phyloP scores from a whole-genome alignment of 345 rosid genomes.

The Linum usitatissimum region DNA sequence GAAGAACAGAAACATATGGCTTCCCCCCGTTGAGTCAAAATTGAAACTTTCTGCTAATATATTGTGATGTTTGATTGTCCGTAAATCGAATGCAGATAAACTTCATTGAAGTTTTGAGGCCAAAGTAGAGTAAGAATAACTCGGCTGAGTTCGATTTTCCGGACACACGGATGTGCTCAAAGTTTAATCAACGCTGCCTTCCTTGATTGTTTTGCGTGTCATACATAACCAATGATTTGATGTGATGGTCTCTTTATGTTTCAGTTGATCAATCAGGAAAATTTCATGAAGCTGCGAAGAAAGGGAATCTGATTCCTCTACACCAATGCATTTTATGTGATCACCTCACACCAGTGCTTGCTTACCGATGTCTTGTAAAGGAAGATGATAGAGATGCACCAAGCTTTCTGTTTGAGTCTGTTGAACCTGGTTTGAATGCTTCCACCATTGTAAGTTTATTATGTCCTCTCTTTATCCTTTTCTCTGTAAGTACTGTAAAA shows the following conservation, averaged over 20 bases:
- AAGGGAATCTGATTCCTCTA: constrained; percentile 73
- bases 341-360: constrained; percentile 85
- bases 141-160: neutral
- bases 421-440: constrained; percentile 60
- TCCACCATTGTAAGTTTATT: constrained; percentile 45
- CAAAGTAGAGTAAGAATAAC: too few species aligned
- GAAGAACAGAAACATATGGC: too few species aligned
- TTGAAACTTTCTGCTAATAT: neutral
- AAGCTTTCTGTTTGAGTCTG: constrained; percentile 85
- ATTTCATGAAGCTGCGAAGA: constrained; percentile 56
- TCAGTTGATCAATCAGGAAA: constrained; percentile 44
- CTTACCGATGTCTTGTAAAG: constrained; percentile 79
- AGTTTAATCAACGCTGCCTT: neutral
- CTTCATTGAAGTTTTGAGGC: neutral
- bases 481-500: neutral
- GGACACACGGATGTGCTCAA: neutral
- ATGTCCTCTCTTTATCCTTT: neutral
- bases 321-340: constrained; percentile 68
- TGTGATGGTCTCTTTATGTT: constrained; percentile 4
- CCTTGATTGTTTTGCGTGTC: neutral
- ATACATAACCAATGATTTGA: neutral
- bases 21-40: neutral
- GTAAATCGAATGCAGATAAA: neutral
- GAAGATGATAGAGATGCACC: constrained; percentile 97
- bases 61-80: constrained; percentile 6